These are phyloP conservation scores for Gaeumannomyces tritici DNA, from an alignment of 2,329 filamentous ascomycete species.

Conservation along the genomic window DNA sequence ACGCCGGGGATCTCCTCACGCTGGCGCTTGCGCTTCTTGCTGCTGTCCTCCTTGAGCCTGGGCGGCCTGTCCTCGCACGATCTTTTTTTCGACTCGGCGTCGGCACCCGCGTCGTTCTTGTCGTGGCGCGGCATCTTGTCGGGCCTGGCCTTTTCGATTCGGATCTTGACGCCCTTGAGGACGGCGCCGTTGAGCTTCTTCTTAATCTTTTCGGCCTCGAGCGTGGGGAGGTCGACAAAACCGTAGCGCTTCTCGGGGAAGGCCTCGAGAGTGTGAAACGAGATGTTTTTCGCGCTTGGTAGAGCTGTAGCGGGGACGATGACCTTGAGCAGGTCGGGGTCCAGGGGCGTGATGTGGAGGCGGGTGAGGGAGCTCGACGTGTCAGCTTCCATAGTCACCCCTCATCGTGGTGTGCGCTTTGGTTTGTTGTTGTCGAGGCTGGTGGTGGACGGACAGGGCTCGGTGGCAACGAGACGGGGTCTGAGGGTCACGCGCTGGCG, in stretches of 20 bases:
- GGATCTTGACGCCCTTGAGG: constrained; percentile 76
- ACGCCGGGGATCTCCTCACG: constrained; percentile 51
- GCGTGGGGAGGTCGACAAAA: constrained; percentile 71
- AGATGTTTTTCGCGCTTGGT: constrained; percentile 64
- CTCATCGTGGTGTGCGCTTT: not conserved
- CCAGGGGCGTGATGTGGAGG: constrained; percentile 84
- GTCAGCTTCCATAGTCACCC: not conserved
- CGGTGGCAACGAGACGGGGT: not conserved
- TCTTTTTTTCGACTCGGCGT: constrained; percentile 13
- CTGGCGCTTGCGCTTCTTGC: constrained; percentile 40
- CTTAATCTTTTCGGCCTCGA: constrained; percentile 82
- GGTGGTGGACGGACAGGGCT: not conserved
- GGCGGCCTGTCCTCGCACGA: constrained; percentile 11
- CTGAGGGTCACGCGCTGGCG: too few species aligned
- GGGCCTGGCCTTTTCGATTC: constrained; percentile 70
- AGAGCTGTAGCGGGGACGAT: constrained; percentile 62
- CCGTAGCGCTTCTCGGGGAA: constrained; percentile 89
- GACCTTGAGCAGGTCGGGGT: constrained; percentile 59
- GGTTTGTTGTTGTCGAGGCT: not conserved
- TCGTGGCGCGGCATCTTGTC: constrained; percentile 36
- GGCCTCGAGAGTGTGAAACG: constrained; percentile 77
- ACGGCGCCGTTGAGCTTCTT: constrained; percentile 84
- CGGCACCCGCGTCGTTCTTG: constrained; percentile 17
- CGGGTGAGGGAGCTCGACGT: constrained; percentile 27
- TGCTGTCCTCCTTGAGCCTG: constrained; percentile 20